Evolutionary conservation across 495 filamentous ascomycete genomes (phyloP).

Genomic region (Talaromyces wortmannii): DNA sequence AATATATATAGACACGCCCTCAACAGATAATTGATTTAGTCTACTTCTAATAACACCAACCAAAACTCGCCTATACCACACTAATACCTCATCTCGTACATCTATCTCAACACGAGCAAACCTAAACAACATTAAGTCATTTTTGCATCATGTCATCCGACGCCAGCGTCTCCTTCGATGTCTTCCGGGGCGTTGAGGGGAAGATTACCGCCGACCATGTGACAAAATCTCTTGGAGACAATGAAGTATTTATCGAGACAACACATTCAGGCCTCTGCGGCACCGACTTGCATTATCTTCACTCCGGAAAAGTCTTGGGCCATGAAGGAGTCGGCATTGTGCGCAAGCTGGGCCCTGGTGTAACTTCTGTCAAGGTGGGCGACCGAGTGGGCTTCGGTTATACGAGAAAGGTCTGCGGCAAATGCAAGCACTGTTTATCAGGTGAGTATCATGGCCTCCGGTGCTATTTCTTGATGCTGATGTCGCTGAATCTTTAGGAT

Average conservation of each 20-base stretch:
- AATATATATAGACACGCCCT: too few species aligned
- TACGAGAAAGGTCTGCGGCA: slow-evolving; percentile 39
- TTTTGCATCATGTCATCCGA: slow-evolving; percentile 5
- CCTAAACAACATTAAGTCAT: too few species aligned
- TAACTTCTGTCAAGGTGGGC: slow-evolving; percentile 12
- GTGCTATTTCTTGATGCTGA: slow-evolving; percentile 7
- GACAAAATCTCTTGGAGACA: slow-evolving; percentile 16
- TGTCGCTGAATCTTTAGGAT: background rate
- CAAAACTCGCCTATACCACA: too few species aligned
- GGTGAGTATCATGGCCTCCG: slow-evolving; percentile 33
- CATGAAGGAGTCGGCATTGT: slow-evolving; percentile 52
- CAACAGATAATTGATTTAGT: too few species aligned
- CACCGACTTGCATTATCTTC: slow-evolving; percentile 37
- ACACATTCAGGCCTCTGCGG: slow-evolving; percentile 39
- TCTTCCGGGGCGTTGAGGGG: slow-evolving; percentile 25
- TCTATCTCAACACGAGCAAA: too few species aligned
- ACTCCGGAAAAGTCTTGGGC: slow-evolving; percentile 41
- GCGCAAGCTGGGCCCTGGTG: slow-evolving; percentile 27
- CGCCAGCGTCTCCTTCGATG: slow-evolving; percentile 19
- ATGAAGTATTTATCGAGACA: slow-evolving; percentile 37
- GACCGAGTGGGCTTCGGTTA: slow-evolving; percentile 55
- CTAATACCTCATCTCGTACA: too few species aligned
- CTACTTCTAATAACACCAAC: too few species aligned
- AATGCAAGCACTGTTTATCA: slow-evolving; percentile 46
- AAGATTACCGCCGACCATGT: slow-evolving; percentile 21